Conservation (phyloP, 1,284 basidiomycete genomes). For the Termitomyces sp. region DNA sequence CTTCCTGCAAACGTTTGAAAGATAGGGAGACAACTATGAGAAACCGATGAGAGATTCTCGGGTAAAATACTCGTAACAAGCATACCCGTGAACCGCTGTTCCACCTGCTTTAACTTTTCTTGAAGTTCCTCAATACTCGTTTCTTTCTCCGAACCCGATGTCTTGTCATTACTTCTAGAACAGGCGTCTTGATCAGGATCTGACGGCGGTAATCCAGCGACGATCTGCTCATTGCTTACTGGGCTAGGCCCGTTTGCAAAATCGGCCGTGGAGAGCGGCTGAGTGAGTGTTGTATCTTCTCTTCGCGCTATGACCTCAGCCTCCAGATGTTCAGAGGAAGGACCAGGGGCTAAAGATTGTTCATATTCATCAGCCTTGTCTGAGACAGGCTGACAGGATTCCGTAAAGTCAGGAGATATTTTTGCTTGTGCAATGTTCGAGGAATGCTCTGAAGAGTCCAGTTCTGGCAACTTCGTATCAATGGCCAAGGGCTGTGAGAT, state of each 20-base stretch:
- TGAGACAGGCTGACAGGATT: neutral
- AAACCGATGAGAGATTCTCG: neutral
- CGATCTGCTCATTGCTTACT: neutral
- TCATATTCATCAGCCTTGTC: neutral
- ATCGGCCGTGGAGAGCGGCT: neutral
- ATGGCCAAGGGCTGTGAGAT: neutral
- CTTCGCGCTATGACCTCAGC: neutral
- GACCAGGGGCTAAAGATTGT: neutral
- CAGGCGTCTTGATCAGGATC: neutral
- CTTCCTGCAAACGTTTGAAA: slow-evolving; percentile 68
- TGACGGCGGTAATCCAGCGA: neutral
- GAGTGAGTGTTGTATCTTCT: neutral
- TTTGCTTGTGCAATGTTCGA: neutral
- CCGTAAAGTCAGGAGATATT: neutral
- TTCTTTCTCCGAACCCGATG: slow-evolving; percentile 5
- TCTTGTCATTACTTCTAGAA: neutral
- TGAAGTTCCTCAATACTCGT: slow-evolving; percentile 49
- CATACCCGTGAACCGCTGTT: slow-evolving; percentile 67
- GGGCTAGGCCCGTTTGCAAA: neutral
- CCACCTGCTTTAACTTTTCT: slow-evolving; percentile 60
- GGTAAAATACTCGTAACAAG: slow-evolving; percentile 1
- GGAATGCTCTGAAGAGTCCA: neutral
- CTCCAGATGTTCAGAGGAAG: neutral
- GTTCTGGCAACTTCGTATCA: neutral
- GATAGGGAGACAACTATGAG: slow-evolving; percentile 66